A percentile compares a stretch with the other conserved stretches of the same genome.
Evolutionary conservation across 2,329 filamentous ascomycete genomes (phyloP).

Genomic region (Monilinia fructicola): DNA sequence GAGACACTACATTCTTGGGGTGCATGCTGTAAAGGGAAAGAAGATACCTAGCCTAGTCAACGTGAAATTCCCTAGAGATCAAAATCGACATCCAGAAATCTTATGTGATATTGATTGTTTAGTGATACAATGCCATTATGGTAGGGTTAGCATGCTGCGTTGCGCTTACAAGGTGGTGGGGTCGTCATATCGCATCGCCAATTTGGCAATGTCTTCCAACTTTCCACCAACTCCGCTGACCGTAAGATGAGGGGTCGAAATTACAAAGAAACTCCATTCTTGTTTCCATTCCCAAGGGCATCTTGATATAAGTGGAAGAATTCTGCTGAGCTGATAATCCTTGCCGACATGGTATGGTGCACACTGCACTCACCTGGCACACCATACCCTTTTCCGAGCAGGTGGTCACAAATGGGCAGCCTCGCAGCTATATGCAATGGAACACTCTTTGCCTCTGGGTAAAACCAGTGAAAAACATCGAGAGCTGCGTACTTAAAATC

Average conservation of each 20-base stretch:
- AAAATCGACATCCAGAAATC: neutral
- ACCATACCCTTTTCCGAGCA: neutral
- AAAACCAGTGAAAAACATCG: neutral
- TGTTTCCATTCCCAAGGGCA: neutral
- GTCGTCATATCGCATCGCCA: neutral
- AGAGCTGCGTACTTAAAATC: neutral
- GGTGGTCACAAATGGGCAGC: conserved; percentile 17
- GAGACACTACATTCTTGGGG: neutral
- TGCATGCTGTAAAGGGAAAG: neutral
- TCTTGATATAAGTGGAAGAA: neutral
- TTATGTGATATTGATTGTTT: neutral
- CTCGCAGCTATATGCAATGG: conserved; percentile 1
- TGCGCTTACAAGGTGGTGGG: conserved; percentile 7
- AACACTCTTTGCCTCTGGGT: neutral
- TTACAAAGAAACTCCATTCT: neutral
- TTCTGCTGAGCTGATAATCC: conserved; percentile 3
- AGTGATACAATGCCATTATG: neutral
- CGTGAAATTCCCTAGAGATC: neutral
- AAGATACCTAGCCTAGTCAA: neutral
- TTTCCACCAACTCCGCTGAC: conserved; percentile 3
- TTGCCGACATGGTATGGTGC: neutral
- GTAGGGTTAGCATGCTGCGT: no score
- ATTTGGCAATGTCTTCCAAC: neutral
- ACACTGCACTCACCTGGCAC: neutral
- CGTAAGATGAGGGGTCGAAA: conserved; percentile 9